phyloP scores from a whole-genome alignment of 352 stramenopile species.

The Globisporangium orthogonon region DNA sequence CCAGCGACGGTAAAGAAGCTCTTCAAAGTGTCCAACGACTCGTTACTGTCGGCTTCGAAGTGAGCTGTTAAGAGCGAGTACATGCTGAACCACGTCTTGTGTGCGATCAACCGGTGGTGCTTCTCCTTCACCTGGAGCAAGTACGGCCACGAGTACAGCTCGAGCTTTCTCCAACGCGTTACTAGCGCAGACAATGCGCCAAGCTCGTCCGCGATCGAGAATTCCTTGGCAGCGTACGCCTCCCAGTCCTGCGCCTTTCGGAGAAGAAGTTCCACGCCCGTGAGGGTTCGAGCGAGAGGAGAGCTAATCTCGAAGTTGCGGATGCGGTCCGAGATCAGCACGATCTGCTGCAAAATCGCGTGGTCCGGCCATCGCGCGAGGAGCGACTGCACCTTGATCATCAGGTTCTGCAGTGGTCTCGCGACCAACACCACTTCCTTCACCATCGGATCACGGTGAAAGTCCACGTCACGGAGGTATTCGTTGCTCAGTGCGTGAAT shows the following conservation, averaged over 20 bases:
- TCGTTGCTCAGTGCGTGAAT: constrained; percentile 60
- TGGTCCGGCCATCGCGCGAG: constrained; percentile 95
- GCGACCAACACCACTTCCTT: constrained; percentile 90
- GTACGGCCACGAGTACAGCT: constrained; percentile 96
- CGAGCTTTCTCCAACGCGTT: constrained; percentile 96
- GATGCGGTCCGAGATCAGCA: constrained; percentile 86
- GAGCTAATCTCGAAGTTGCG: constrained; percentile 86
- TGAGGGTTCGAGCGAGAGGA: constrained; percentile 88
- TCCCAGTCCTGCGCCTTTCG: constrained; percentile 99
- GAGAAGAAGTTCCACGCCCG: constrained; percentile 94
- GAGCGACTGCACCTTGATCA: constrained; percentile 88
- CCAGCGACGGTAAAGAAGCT: no score
- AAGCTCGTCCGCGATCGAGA: constrained; percentile 90
- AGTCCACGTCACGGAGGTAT: constrained; percentile 85
- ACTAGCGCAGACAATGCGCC: constrained; percentile 91
- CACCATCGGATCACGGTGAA: constrained; percentile 92
- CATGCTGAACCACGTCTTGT: constrained; percentile 87
- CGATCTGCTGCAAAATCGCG: constrained; percentile 93
- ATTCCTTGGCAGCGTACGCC: constrained; percentile 90
- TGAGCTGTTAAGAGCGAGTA: constrained; percentile 82
- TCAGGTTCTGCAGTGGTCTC: constrained; percentile 81
- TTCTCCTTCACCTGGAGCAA: constrained; percentile 90
- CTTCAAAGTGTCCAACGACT: no score
- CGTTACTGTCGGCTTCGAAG: constrained; percentile 46
- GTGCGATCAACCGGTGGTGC: constrained; percentile 57